Base-by-base conservation (phyloP, 164 flowering plant species). In the Vitis amurensis region DNA sequence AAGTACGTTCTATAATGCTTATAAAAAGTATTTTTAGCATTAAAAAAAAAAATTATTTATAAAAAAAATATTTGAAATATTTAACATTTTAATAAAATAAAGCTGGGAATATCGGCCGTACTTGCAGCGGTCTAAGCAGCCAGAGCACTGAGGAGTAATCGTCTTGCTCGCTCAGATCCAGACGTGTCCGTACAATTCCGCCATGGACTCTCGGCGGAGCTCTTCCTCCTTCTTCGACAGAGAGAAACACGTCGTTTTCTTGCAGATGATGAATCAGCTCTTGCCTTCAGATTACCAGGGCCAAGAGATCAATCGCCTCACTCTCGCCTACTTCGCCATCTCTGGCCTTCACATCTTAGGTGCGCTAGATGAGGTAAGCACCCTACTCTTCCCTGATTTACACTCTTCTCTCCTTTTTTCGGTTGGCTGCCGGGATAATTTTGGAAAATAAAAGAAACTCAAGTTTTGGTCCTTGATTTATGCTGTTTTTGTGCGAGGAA, bases 261-360 rank as follows among this genome's bases (percentile, higher is more conserved):
- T 96, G 63, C 59, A 79, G 78, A 89, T 96, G 97, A 88, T 91
- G 95, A 80, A 80, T 47, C 75, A 86, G 9, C 55, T 75, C 12
- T 52, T 96, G 50, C 98, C 99, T 0, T 62, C 78, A 2, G 78
- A 76, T 0, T 96, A 96, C 70, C 85, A 93, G 72, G 61, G 69
- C 10, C 97, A 93, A 77, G 99, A 96, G 76, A 89, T 92, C 88
- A 93, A 89, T 71, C 92, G 84, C 31, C 90, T 96, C 67, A 93
- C 98, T 69, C 95, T 93, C 69, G 97, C 97, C 51, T 89, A 89
- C 83, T 93, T 96, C 78, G 85, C 73, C 69, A 74, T 96, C 80
- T 91, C 97, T 14, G 90, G 91, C 73, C 91, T 96, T 73, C 77
- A 85, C 81, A 73, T 96, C 58, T 91, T 96, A 68, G 70, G 76